These are phyloP conservation scores for Colletotrichum eleusines DNA, from an alignment of 2,329 filamentous ascomycete species.

Conservation along the genomic window DNA sequence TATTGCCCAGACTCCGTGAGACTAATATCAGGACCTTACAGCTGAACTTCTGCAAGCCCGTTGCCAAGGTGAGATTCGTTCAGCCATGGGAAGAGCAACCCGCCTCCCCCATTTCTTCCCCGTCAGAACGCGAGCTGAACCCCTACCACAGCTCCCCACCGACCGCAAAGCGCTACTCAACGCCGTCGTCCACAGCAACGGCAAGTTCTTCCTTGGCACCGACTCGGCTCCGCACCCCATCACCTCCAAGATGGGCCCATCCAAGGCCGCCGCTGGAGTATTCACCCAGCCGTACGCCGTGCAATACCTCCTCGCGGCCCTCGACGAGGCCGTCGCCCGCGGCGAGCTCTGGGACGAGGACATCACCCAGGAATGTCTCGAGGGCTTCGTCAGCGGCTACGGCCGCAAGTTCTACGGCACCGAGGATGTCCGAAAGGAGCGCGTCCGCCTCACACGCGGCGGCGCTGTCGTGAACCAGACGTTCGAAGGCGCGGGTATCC, in stretches of 20 bases:
- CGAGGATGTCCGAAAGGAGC: constrained; percentile 62
- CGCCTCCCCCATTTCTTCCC: not conserved
- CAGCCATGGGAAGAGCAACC: not conserved
- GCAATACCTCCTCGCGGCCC: constrained; percentile 71
- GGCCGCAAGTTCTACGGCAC: constrained; percentile 67
- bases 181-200: constrained; percentile 68
- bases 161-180: constrained; percentile 80
- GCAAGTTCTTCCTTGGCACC: constrained; percentile 80
- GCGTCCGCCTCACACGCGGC: constrained; percentile 68
- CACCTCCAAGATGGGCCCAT: constrained; percentile 63
- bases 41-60: constrained; percentile 79
- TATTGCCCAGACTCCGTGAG: not conserved
- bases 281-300: constrained; percentile 82
- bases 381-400: constrained; percentile 65
- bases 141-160: constrained; percentile 56
- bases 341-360: constrained; percentile 63
- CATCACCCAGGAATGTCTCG: constrained; percentile 67
- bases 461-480: constrained; percentile 67
- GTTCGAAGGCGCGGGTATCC: constrained; percentile 66
- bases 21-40: constrained; percentile 16
- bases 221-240: constrained; percentile 78
- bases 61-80: constrained; percentile 69
- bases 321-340: constrained; percentile 62
- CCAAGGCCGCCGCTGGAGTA: constrained; percentile 76
- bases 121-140: not conserved